These are phyloP conservation scores for Cordyceps sp. DNA, from an alignment of 2,329 filamentous ascomycete species.

Conservation along the genomic window DNA sequence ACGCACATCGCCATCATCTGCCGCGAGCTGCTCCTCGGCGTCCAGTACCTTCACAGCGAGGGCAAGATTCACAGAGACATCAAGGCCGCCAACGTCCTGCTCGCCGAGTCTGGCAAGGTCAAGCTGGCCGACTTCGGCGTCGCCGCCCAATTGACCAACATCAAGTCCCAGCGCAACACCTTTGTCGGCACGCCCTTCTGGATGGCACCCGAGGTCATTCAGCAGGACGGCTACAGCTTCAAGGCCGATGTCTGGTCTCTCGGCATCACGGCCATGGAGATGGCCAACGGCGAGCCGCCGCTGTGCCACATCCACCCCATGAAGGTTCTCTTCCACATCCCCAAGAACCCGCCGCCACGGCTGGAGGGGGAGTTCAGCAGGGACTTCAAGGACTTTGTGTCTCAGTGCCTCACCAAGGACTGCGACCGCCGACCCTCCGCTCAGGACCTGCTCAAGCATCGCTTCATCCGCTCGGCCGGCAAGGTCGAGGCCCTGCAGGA, in stretches of 20 bases:
- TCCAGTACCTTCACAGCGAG: conserved; percentile 85
- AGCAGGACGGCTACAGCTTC: conserved; percentile 69
- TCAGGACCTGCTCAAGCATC: conserved; percentile 73
- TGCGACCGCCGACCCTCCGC: conserved; percentile 71
- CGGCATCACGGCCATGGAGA: conserved; percentile 80
- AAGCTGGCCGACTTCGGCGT: conserved; percentile 97
- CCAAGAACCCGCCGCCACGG: conserved; percentile 70
- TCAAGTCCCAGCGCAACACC: conserved; percentile 93
- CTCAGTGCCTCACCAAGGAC: conserved; percentile 83
- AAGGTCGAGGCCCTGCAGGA: conserved; percentile 81
- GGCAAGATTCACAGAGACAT: conserved; percentile 96
- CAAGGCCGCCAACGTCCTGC: conserved; percentile 88
- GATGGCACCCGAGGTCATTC: conserved; percentile 93
- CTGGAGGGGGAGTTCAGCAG: conserved; percentile 75
- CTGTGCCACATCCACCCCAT: conserved; percentile 76
- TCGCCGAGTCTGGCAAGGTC: conserved; percentile 80
- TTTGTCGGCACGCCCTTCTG: conserved; percentile 96
- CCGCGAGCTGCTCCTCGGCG: conserved; percentile 71
- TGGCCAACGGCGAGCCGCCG: conserved; percentile 79
- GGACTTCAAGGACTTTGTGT: conserved; percentile 88
- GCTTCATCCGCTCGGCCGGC: conserved; percentile 74
- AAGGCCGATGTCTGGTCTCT: conserved; percentile 91
- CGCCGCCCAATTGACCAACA: conserved; percentile 88
- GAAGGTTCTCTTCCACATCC: conserved; percentile 86
- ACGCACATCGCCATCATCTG: conserved; percentile 87